Conservation (phyloP, 163 green algal species). For the Volvox carteri region DNA sequence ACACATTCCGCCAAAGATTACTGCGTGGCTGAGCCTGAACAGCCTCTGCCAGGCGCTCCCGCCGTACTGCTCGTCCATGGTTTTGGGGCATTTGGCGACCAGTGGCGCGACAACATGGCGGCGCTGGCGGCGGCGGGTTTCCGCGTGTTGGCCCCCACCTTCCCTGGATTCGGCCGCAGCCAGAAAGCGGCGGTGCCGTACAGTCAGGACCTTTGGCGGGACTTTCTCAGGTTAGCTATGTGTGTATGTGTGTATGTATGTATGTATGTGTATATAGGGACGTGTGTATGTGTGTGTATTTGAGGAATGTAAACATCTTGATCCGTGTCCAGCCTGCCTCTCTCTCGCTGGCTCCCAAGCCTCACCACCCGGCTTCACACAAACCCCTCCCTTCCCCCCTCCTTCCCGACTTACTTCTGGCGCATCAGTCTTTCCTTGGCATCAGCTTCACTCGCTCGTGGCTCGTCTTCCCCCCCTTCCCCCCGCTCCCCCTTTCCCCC, state of each 20-base stretch:
- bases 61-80: constrained; percentile 91
- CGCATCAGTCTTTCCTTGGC: too few relatives aligned
- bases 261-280: constrained; percentile 5
- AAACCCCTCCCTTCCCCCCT: too few relatives aligned
- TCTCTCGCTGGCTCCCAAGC: neutral
- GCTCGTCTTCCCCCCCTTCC: too few relatives aligned
- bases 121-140: constrained; percentile 83
- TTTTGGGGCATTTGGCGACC: constrained; percentile 95
- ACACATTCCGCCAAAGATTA: constrained; percentile 71
- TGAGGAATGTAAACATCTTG: too few relatives aligned
- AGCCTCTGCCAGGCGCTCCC: constrained; percentile 59
- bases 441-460: too few relatives aligned
- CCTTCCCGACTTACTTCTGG: too few relatives aligned
- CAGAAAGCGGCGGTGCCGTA: constrained; percentile 88
- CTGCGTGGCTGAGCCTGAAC: constrained; percentile 70
- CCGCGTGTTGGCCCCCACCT: constrained; percentile 85
- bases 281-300: neutral
- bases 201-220: constrained; percentile 83
- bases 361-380: neutral
- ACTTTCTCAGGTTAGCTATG: constrained; percentile 76
- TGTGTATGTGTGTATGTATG: neutral
- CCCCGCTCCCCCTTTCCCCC: too few relatives aligned
- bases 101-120: constrained; percentile 87
- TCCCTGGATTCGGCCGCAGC: constrained; percentile 82
- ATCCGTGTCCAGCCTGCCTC: too few relatives aligned